Conservation (phyloP, 768 basidiomycete species). For the Dendrothele bispora region DNA sequence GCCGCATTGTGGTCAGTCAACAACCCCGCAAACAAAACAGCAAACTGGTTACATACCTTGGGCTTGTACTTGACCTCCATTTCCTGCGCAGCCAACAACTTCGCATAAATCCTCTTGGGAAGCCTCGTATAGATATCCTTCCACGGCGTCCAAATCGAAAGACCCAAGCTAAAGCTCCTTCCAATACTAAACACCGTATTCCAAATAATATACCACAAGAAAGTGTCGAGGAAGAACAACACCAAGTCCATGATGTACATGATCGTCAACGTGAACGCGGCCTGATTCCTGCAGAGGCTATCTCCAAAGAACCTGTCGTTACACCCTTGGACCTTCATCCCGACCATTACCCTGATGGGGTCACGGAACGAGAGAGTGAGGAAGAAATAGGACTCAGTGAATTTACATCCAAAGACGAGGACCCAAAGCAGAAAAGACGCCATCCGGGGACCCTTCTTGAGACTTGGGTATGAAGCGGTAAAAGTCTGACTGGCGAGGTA, state of each 20-base stretch:
- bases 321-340: slow-evolving; percentile 94
- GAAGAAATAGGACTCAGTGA: slow-evolving; percentile 97
- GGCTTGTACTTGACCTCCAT: slow-evolving; percentile 99
- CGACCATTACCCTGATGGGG: slow-evolving; percentile 92
- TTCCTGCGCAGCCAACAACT: slow-evolving; percentile 88
- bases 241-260: slow-evolving; percentile 99
- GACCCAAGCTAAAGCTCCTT: slow-evolving; percentile 84
- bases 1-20: slow-evolving; percentile 3
- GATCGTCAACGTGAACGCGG: slow-evolving; percentile 91
- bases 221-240: slow-evolving; percentile 98
- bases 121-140: slow-evolving; percentile 94
- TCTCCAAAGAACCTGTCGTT: slow-evolving; percentile 83
- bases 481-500: slow-evolving; percentile 99
- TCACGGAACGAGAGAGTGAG: slow-evolving; percentile 92
- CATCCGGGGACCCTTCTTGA: slow-evolving; percentile 63
- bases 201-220: slow-evolving; percentile 99
- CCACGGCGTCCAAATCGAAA: slow-evolving; percentile 99
- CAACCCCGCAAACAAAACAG: neutral
- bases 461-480: slow-evolving; percentile 88
- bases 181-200: slow-evolving; percentile 92
- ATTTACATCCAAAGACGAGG: slow-evolving; percentile 95
- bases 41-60: slow-evolving; percentile 61
- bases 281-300: slow-evolving; percentile 86
- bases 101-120: slow-evolving; percentile 96
- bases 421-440: slow-evolving; percentile 85